Conservation (phyloP, 306 rosid genomes). For the Sophora flavescens region DNA sequence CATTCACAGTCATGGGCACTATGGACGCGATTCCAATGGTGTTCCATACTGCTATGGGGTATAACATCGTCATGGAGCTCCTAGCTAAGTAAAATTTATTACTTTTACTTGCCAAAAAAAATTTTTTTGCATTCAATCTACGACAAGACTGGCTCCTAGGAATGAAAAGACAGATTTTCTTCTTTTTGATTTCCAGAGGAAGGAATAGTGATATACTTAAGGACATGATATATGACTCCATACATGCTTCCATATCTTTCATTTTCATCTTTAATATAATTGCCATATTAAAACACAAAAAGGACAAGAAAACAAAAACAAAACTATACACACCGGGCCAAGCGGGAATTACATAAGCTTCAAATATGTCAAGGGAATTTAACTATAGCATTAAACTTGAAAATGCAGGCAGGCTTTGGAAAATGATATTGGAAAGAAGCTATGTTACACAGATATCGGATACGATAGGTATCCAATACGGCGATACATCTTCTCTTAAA, state of each 20-base stretch:
- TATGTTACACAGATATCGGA: too few species aligned
- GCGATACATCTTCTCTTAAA: too few species aligned
- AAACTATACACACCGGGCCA: not conserved
- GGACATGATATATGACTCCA: constrained; percentile 7
- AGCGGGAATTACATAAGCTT: not conserved
- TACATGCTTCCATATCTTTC: not conserved
- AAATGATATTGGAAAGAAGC: not conserved
- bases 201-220: constrained; percentile 1
- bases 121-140: not conserved
- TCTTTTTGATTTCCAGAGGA: not conserved
- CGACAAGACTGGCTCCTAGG: not conserved
- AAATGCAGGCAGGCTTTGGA: not conserved
- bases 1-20: too few species aligned
- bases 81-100: not conserved
- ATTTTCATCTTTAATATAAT: constrained; percentile 2
- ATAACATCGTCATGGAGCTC: not conserved
- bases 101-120: not conserved
- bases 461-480: too few species aligned
- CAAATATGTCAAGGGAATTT: not conserved
- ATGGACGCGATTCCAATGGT: too few species aligned
- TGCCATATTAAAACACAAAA: not conserved
- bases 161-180: not conserved
- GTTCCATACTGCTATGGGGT: too few species aligned
- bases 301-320: constrained; percentile 2
- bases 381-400: not conserved